Conservation (phyloP, 2,329 filamentous ascomycete genomes). For the Talaromyces sp. region DNA sequence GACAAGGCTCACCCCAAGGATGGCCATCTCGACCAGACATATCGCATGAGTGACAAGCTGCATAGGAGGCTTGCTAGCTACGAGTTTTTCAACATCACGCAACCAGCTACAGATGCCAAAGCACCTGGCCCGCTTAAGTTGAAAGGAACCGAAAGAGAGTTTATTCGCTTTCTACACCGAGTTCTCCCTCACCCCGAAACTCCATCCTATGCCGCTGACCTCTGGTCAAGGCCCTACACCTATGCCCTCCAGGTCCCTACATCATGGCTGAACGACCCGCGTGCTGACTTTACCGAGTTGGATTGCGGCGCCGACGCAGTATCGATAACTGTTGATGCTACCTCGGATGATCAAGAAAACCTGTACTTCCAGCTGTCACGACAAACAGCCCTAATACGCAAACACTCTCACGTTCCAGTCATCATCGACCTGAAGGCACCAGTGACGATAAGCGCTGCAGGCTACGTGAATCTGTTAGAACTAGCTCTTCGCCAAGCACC, state of each 20-base stretch:
- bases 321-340: constrained; percentile 49
- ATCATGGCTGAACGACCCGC: constrained; percentile 50
- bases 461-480: constrained; percentile 4
- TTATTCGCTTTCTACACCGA: constrained; percentile 56
- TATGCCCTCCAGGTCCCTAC: constrained; percentile 62
- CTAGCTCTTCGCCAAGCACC: constrained; percentile 7
- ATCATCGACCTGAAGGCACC: constrained; percentile 4
- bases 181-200: constrained; percentile 57
- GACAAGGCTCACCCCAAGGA: constrained; percentile 56
- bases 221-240: constrained; percentile 60
- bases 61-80: constrained; percentile 66
- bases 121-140: constrained; percentile 52
- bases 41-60: constrained; percentile 48
- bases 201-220: constrained; percentile 41
- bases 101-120: constrained; percentile 34
- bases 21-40: constrained; percentile 54
- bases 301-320: constrained; percentile 66
- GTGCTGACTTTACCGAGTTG: constrained; percentile 59
- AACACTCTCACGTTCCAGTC: constrained; percentile 8
- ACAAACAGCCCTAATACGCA: constrained; percentile 6
- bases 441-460: background rate
- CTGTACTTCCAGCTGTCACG: constrained; percentile 3
- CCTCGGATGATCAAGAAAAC: background rate
- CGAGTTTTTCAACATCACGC: constrained; percentile 72
- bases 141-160: constrained; percentile 65